Evolutionary conservation across 768 basidiomycete genomes (phyloP), one percentile per base, ranked within the genome.

Genomic region (Mycena chlorophos): DNA sequence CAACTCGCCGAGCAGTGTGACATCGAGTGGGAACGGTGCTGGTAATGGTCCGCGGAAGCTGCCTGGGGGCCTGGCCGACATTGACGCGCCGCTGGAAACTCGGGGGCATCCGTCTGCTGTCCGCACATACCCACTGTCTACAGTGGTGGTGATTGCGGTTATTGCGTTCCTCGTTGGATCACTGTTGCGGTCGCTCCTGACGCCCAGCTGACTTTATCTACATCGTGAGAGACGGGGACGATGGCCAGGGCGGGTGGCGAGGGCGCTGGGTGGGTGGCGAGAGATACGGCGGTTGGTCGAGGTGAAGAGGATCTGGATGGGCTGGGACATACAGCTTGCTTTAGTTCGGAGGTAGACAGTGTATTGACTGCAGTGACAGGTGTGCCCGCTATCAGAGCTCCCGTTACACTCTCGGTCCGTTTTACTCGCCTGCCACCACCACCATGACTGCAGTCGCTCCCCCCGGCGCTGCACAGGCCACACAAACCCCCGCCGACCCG

Each of bases 81-180:
- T 68, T 34, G 70, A 68, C 40, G 65, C 40, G 61, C 59, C 59
- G 59, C 53, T 53, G 53, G 63, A 52, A 54, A 49, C 55, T 51
- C 53, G 60, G 46, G 51, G 55, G 49, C n/a, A n/a, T n/a, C n/a
- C n/a, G n/a, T n/a, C n/a, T n/a, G 58, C 62, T 17, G 57, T 54
- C 56, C 51, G 65, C 54, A 51, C 64, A 62, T 81, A 78, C 65
- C 71, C 75, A 47, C 57, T 78, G 63, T 78, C 79, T 42, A 86
- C 85, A 38, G 71, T 96, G 55, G 65, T 97, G 63, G 75, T 93
- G 56, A 82, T 89, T 34, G 93, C 86, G 34, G 70, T 98, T 59
- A 89, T 97, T 63, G 88, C 89, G 25, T 94, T 98, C 71, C 75
- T 98, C 65, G 82, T 98, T 64, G 96, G 96, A 54, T 95, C 93